Conservation (phyloP, 176 grass and related monocot species). For the Oryza meridionalis region DNA sequence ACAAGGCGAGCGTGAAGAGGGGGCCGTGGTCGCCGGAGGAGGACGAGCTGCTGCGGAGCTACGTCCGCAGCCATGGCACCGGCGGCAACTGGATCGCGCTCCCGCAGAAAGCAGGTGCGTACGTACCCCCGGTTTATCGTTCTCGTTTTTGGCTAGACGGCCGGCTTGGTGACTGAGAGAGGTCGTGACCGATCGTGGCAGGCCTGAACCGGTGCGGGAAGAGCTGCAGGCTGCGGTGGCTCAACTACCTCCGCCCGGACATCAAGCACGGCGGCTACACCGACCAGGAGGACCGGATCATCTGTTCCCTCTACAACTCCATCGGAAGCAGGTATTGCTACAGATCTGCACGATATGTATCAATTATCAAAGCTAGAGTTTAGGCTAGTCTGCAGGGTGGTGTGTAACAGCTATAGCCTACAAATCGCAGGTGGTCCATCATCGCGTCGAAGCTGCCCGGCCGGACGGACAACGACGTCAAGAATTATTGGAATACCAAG, state of each 20-base stretch:
- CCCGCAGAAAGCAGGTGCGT: conserved; percentile 88
- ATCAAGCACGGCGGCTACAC: conserved; percentile 95
- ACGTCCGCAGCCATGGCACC: conserved; percentile 65
- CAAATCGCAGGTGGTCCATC: conserved; percentile 71
- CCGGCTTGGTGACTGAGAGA: too few species aligned
- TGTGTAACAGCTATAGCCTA: background rate
- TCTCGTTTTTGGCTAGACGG: background rate
- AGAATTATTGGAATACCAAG: conserved; percentile 99
- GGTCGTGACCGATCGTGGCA: background rate
- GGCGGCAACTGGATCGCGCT: conserved; percentile 93
- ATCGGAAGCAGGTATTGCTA: conserved; percentile 69
- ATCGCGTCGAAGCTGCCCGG: conserved; percentile 89
- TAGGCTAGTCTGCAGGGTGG: background rate
- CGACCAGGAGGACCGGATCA: conserved; percentile 78
- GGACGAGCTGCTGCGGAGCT: conserved; percentile 73
- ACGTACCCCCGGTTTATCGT: background rate
- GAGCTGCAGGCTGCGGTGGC: conserved; percentile 92
- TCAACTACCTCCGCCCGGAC: conserved; percentile 91
- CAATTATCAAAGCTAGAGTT: background rate
- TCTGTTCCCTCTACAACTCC: conserved; percentile 66
- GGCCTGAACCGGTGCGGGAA: conserved; percentile 93
- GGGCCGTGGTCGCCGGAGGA: conserved; percentile 95
- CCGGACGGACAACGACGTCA: conserved; percentile 92
- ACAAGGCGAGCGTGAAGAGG: conserved; percentile 85
- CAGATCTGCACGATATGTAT: background rate